Evolutionary conservation across 2,329 filamentous ascomycete genomes (phyloP).

Genomic region (Scytalidium sp.): DNA sequence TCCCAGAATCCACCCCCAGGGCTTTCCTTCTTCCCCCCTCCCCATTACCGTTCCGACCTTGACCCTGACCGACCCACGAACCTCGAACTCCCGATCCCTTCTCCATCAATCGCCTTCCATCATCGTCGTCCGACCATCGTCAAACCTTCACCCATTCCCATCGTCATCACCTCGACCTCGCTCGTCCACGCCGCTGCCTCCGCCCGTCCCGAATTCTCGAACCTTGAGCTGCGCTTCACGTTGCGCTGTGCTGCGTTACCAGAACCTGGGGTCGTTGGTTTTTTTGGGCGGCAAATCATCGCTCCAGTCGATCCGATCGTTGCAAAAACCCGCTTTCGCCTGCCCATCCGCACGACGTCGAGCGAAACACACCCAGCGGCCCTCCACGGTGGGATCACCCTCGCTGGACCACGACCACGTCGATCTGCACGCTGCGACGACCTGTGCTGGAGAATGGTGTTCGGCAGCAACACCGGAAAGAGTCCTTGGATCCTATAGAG

Average conservation of each 20-base stretch:
- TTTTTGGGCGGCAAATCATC: no score
- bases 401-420: not conserved
- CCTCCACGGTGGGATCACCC: not conserved
- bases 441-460: not conserved
- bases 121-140: no score
- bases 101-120: not conserved
- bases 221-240: no score
- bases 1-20: not conserved
- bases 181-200: not conserved
- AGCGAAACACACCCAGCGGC: not conserved
- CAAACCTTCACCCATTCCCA: not conserved
- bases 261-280: no score
- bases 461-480: not conserved
- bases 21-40: not conserved
- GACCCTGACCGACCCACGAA: not conserved
- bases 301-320: conserved; percentile 12
- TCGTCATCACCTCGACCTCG: not conserved
- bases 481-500: not conserved
- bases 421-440: not conserved
- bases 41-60: not conserved
- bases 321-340: conserved; percentile 16
- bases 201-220: no score
- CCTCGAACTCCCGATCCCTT: not conserved
- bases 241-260: no score
- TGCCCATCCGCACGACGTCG: conserved; percentile 20